Percentiles rank a stretch among this genome's conserved stretches.
Conservation (phyloP, 768 basidiomycete species). For the Candolleomyces aberdarensis region DNA sequence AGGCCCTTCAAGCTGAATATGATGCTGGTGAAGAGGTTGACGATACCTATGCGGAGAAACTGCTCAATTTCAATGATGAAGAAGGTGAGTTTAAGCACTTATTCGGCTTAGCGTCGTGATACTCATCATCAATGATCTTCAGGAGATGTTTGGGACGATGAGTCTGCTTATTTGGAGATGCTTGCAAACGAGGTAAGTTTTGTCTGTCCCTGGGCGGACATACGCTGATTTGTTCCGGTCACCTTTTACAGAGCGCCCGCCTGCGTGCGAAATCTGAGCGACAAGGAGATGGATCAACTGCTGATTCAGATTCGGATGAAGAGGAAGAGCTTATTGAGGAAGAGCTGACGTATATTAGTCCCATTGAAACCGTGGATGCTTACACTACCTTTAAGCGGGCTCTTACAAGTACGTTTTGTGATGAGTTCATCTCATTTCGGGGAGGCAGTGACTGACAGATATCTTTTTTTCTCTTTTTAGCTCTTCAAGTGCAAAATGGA, state of each 20-base stretch:
- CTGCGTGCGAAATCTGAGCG: slow-evolving; percentile 56
- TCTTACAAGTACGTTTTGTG: slow-evolving; percentile 56
- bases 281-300: slow-evolving; percentile 53
- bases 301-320: slow-evolving; percentile 63
- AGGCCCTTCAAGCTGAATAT: slow-evolving; percentile 49
- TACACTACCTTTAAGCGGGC: slow-evolving; percentile 79
- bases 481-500: slow-evolving; percentile 72
- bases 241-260: slow-evolving; percentile 56
- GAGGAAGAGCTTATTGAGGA: slow-evolving; percentile 69
- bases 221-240: slow-evolving; percentile 25
- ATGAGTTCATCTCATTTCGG: background rate
- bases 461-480: slow-evolving; percentile 30
- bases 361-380: slow-evolving; percentile 75
- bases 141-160: slow-evolving; percentile 91
- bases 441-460: background rate
- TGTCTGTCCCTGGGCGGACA: background rate
- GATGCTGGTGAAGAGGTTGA: slow-evolving; percentile 31
- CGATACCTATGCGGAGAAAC: slow-evolving; percentile 38
- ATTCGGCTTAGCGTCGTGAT: background rate
- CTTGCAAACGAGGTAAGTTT: slow-evolving; percentile 65
- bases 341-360: slow-evolving; percentile 83
- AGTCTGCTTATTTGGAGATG: slow-evolving; percentile 85
- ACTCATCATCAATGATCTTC: slow-evolving; percentile 12
- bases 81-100: slow-evolving; percentile 37
- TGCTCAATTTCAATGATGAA: slow-evolving; percentile 58